These are phyloP conservation scores for Coniochaeta ligniaria DNA, from an alignment of 2,329 filamentous ascomycete genomes.

Conservation along the genomic window DNA sequence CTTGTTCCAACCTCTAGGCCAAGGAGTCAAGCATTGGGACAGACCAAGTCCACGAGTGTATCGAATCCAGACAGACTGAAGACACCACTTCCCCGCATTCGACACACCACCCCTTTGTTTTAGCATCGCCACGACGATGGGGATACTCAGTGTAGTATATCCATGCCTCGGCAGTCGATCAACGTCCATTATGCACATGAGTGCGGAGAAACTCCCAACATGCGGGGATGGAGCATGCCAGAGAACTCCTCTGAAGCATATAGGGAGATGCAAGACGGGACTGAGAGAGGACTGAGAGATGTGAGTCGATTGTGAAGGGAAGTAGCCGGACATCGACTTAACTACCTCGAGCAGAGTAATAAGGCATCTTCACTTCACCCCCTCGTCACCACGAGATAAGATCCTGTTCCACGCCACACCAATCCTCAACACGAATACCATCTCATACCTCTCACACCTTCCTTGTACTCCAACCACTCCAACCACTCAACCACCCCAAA, in stretches of 20 bases:
- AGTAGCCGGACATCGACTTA: too few relatives aligned
- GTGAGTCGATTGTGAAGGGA: too few relatives aligned
- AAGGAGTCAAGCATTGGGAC: background rate
- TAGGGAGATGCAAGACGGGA: background rate
- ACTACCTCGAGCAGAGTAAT: too few relatives aligned
- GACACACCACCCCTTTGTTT: background rate
- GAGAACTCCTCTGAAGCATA: background rate
- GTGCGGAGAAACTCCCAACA: background rate
- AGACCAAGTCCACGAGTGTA: background rate
- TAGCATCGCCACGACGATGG: background rate
- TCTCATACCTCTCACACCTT: background rate
- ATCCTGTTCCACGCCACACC: too few relatives aligned
- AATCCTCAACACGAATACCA: background rate
- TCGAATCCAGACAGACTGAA: background rate
- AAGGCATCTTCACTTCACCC: too few relatives aligned
- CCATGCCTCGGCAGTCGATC: background rate
- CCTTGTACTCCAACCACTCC: background rate
- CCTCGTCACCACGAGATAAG: too few relatives aligned
- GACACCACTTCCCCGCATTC: background rate
- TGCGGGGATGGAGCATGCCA: background rate
- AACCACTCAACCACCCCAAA: background rate
- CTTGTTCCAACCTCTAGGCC: background rate
- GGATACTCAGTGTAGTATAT: background rate
- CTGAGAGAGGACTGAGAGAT: too few relatives aligned
- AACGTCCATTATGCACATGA: background rate